phyloP scores from a whole-genome alignment of 202 grass and related monocot species.

The Sporobolus alterniflorus region DNA sequence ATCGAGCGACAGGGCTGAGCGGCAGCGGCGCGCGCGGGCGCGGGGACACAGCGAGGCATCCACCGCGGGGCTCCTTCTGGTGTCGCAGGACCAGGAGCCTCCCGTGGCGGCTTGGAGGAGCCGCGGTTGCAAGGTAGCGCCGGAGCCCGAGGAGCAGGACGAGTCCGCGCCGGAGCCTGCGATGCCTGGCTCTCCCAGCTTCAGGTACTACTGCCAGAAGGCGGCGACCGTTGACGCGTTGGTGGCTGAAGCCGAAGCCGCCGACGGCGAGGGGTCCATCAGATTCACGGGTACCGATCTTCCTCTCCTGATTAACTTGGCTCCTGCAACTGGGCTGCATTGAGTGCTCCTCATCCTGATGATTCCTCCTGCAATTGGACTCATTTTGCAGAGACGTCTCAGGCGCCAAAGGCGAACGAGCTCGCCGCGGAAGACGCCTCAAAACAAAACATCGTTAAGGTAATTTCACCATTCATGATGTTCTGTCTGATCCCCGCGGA shows the following conservation, averaged over 20 bases:
- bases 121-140: slow-evolving; percentile 34
- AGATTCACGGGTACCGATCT: background rate
- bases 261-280: background rate
- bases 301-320: background rate
- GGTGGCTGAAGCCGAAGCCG: slow-evolving; percentile 6
- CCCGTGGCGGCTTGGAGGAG: background rate
- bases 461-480: background rate
- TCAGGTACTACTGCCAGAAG: slow-evolving; percentile 62
- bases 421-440: background rate
- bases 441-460: background rate
- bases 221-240: slow-evolving; percentile 28
- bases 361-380: background rate
- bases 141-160: background rate
- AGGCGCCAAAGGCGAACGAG: slow-evolving; percentile 12
- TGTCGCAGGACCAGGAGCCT: background rate
- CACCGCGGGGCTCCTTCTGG: slow-evolving; percentile 19
- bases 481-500: too few species aligned
- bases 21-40: slow-evolving; percentile 27
- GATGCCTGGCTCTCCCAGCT: slow-evolving; percentile 56
- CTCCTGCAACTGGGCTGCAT: background rate
- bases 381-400: slow-evolving; percentile 24
- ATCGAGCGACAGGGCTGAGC: slow-evolving; percentile 40
- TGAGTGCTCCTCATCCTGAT: background rate
- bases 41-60: slow-evolving; percentile 34
- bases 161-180: background rate